Percentiles rank a stretch among this genome's conserved stretches.
phyloP scores from a whole-genome alignment of 1,139 yeast genomes.

The Diutina rugosa region DNA sequence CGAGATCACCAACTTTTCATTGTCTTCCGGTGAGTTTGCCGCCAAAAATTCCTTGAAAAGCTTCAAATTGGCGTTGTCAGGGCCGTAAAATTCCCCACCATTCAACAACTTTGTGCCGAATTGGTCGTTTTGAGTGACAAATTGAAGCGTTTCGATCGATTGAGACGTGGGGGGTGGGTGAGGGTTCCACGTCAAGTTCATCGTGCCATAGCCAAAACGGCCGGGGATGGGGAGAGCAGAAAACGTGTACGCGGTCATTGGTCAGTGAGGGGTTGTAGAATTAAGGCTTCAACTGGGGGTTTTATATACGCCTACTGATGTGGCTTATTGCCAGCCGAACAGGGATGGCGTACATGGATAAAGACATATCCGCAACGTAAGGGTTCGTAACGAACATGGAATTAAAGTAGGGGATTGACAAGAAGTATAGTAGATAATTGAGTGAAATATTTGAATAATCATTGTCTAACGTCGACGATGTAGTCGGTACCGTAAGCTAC shows the following conservation, averaged over 20 bases:
- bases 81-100: constrained; percentile 72
- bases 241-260: background rate
- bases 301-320: background rate
- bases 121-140: constrained; percentile 7
- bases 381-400: background rate
- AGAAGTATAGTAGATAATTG: too few relatives aligned
- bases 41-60: constrained; percentile 42
- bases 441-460: too few relatives aligned
- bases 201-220: constrained; percentile 45
- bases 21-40: constrained; percentile 23
- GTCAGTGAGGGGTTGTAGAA: background rate
- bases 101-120: constrained; percentile 49
- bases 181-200: constrained; percentile 49
- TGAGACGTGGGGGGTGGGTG: constrained; percentile 28
- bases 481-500: too few relatives aligned
- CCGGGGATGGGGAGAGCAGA: constrained; percentile 8
- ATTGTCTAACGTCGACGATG: too few relatives aligned
- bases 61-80: constrained; percentile 30
- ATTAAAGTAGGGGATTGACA: background rate
- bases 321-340: background rate
- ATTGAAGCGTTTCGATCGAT: constrained; percentile 32
- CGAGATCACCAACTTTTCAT: constrained; percentile 24
- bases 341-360: background rate
- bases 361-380: background rate
- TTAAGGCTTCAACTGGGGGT: background rate